phyloP scores from a whole-genome alignment of 306 rosid genomes.

The Senna siamea region DNA sequence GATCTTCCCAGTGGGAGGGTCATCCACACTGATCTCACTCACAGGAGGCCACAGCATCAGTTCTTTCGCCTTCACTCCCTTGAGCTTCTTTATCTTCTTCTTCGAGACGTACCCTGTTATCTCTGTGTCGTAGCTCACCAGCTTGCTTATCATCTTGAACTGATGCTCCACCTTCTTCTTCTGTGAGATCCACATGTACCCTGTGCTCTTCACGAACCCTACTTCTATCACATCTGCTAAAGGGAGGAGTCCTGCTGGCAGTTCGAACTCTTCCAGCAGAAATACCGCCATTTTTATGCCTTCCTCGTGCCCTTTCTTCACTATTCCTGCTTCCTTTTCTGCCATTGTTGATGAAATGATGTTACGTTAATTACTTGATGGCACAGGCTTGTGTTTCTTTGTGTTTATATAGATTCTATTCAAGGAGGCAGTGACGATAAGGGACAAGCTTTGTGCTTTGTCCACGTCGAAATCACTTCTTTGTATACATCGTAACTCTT shows the following conservation, averaged over 20 bases:
- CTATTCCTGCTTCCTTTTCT: slow-evolving; percentile 76
- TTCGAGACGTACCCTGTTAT: slow-evolving; percentile 63
- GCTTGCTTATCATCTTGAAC: slow-evolving; percentile 73
- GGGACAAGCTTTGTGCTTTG: slow-evolving; percentile 46
- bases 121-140: slow-evolving; percentile 75
- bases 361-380: slow-evolving; percentile 21
- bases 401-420: slow-evolving; percentile 24
- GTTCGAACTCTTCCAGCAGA: slow-evolving; percentile 67
- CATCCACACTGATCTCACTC: slow-evolving; percentile 68
- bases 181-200: slow-evolving; percentile 89
- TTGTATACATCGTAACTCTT: slow-evolving; percentile 42
- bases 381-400: neutral
- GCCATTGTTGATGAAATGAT: slow-evolving; percentile 58
- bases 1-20: slow-evolving; percentile 63
- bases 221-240: slow-evolving; percentile 70
- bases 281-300: slow-evolving; percentile 59
- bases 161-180: slow-evolving; percentile 84
- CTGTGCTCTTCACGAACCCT: slow-evolving; percentile 66
- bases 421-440: neutral
- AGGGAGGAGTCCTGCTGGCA: slow-evolving; percentile 83
- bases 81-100: slow-evolving; percentile 75
- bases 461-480: slow-evolving; percentile 44
- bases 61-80: slow-evolving; percentile 93
- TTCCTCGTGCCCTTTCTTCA: slow-evolving; percentile 76
- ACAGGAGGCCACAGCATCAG: slow-evolving; percentile 95